Base-by-base conservation (phyloP, 2,329 filamentous ascomycete species). In the Nigrospora sphaerica region DNA sequence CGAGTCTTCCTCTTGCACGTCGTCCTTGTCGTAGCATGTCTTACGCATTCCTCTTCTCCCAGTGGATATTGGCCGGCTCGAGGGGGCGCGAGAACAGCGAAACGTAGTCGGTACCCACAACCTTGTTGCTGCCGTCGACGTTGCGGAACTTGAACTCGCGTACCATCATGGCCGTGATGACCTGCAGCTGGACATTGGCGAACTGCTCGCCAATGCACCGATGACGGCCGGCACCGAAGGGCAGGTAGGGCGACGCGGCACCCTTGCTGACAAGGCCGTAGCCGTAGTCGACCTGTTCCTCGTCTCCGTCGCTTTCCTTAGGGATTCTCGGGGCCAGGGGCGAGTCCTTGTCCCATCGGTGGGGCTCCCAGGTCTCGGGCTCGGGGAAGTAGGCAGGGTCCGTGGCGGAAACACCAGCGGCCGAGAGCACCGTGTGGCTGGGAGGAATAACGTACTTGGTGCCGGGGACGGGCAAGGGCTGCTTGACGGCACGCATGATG, bases 141-240 rank as follows among this genome's bases (percentile, higher is more conserved):
- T 89, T 95, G 60, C 77, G 75, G 64, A 95, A 80, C 71, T 88
- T 92, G 72, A 95, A 88, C 45, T 81, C 64, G 42, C 89, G 78
- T 36, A 95, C 86, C 54, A 91, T 71, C 48, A 82, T 83, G 43
- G 84, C 88, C 12, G 85, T 73, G 54, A 97, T 95, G 39, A 88
- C 90, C 63, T 91, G 85, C 52, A 97, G 74, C 70, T 97, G 92
- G 48, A 95, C 77, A 63, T 95, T 95, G 56, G 92, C 92, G 65
- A 96, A 97, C 61, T 95, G 89, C 75, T 97, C 92, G 54, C 92
- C 92, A 61, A 97, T 96, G 69, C 92, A 97, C 54, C 92, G 78
- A 69, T 97, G 92, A 55, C 92, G 78, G 37, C 92, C 92, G 31
- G 91, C 92, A 48, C 92, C 92, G 62, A 97, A 97, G 2, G 92